phyloP scores from a whole-genome alignment of 192 early-diverging fungal species.

The Mortierella claussenii region DNA sequence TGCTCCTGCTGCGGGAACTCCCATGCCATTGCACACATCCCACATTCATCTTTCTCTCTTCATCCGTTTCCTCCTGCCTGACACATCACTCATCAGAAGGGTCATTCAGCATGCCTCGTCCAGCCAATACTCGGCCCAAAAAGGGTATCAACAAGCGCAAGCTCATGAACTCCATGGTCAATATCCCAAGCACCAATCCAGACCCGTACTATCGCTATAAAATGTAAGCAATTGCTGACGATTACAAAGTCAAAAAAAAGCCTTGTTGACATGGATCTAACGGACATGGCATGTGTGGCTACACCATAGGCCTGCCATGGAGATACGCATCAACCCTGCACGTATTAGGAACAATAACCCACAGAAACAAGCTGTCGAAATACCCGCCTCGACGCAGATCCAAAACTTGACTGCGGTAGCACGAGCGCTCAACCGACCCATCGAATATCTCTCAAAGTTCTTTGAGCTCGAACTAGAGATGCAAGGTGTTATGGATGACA shows the following conservation, averaged over 20 bases:
- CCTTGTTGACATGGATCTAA: not conserved
- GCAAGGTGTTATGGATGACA: conserved; percentile 32
- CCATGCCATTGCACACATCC: too few species aligned
- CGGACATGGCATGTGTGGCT: not conserved
- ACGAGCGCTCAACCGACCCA: conserved; percentile 33
- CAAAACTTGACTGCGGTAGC: conserved; percentile 39
- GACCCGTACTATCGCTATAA: conserved; percentile 53
- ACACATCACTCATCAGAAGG: not conserved
- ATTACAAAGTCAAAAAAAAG: not conserved
- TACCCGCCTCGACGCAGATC: conserved; percentile 48
- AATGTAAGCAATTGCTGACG: conserved; percentile 20
- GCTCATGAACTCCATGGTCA: conserved; percentile 56
- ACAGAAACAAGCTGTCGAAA: conserved; percentile 21
- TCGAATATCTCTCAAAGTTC: conserved; percentile 47
- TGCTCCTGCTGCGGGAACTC: too few species aligned
- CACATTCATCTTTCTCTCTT: not conserved
- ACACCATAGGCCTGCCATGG: conserved; percentile 31
- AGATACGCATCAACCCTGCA: conserved; percentile 46
- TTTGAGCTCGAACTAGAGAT: conserved; percentile 50
- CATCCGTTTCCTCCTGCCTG: not conserved
- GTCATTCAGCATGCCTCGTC: conserved; percentile 21
- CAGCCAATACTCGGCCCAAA: conserved; percentile 24
- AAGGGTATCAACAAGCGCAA: conserved; percentile 51
- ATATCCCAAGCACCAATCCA: conserved; percentile 51
- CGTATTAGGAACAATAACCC: conserved; percentile 41